A percentile compares a stretch with the other conserved stretches of the same genome.
phyloP scores from a whole-genome alignment of 495 filamentous ascomycete genomes.

The Massariosphaeria phaeospora region DNA sequence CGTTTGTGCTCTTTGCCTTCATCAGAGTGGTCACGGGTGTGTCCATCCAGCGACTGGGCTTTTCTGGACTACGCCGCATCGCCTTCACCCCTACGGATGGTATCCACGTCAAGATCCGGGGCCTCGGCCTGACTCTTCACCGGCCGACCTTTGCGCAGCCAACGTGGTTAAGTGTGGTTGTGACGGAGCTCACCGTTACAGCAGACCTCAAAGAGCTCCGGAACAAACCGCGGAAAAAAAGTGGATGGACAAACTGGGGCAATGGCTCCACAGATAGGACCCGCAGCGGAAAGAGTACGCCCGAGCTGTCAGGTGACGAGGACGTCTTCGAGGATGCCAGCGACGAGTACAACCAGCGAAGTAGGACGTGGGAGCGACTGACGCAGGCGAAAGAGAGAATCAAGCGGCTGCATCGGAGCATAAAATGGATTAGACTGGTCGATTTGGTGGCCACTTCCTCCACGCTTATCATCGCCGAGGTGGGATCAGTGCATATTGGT shows the following conservation, averaged over 20 bases:
- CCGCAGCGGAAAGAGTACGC: conserved; percentile 10
- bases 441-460: conserved; percentile 85
- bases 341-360: conserved; percentile 43
- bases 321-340: conserved; percentile 24
- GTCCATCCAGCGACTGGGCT: conserved; percentile 92
- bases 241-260: conserved; percentile 20
- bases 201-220: conserved; percentile 63
- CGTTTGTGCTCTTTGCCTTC: conserved; percentile 90
- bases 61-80: conserved; percentile 82
- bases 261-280: conserved; percentile 28
- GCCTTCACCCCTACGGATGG: conserved; percentile 83
- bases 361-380: conserved; percentile 72
- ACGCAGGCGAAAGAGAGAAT: conserved; percentile 74
- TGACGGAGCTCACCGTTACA: conserved; percentile 78
- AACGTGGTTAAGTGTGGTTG: conserved; percentile 88
- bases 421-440: conserved; percentile 84
- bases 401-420: conserved; percentile 77
- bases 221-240: conserved; percentile 27
- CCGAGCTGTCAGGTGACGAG: conserved; percentile 15
- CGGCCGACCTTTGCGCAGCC: conserved; percentile 93
- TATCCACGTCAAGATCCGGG: conserved; percentile 80
- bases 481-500: conserved; percentile 79
- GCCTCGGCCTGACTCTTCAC: conserved; percentile 80
- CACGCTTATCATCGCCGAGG: conserved; percentile 64
- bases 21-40: conserved; percentile 87